These are phyloP conservation scores for Pleomassaria siparia DNA, from an alignment of 2,329 filamentous ascomycete species.

Conservation along the genomic window DNA sequence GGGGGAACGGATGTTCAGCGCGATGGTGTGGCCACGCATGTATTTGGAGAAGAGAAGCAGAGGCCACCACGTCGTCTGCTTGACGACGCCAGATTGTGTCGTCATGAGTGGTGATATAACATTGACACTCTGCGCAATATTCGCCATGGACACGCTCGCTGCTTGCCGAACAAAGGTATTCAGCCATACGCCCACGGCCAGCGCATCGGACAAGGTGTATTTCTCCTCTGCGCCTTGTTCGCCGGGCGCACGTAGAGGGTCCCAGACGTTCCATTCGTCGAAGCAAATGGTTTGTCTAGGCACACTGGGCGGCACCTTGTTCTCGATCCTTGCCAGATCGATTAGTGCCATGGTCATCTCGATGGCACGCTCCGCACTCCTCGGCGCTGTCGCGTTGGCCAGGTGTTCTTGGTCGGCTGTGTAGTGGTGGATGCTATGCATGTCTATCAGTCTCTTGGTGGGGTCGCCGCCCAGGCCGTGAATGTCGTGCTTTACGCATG, in stretches of 20 bases:
- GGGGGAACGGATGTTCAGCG: slow-evolving; percentile 63
- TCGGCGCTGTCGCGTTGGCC: slow-evolving; percentile 58
- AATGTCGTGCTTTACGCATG: slow-evolving; percentile 60
- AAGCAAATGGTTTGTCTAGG: slow-evolving; percentile 73
- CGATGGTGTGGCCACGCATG: slow-evolving; percentile 73
- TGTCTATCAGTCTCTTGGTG: slow-evolving; percentile 63
- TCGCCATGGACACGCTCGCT: slow-evolving; percentile 73
- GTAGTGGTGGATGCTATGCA: slow-evolving; percentile 82
- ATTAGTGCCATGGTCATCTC: slow-evolving; percentile 69
- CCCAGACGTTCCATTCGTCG: slow-evolving; percentile 86
- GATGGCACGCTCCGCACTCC: slow-evolving; percentile 72
- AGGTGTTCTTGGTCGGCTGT: slow-evolving; percentile 58
- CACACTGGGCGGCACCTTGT: slow-evolving; percentile 60
- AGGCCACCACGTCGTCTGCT: slow-evolving; percentile 77
- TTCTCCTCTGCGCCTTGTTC: slow-evolving; percentile 70
- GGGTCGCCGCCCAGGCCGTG: slow-evolving; percentile 52
- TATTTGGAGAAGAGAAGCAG: slow-evolving; percentile 68
- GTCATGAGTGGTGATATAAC: slow-evolving; percentile 79
- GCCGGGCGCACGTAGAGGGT: slow-evolving; percentile 69
- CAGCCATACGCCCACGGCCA: slow-evolving; percentile 74
- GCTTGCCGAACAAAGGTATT: slow-evolving; percentile 76
- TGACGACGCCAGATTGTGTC: slow-evolving; percentile 61
- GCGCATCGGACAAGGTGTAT: slow-evolving; percentile 71
- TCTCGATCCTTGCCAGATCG: slow-evolving; percentile 72
- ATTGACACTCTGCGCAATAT: slow-evolving; percentile 76